phyloP scores from a whole-genome alignment of 345 rosid species.

The Nasturtium officinale region DNA sequence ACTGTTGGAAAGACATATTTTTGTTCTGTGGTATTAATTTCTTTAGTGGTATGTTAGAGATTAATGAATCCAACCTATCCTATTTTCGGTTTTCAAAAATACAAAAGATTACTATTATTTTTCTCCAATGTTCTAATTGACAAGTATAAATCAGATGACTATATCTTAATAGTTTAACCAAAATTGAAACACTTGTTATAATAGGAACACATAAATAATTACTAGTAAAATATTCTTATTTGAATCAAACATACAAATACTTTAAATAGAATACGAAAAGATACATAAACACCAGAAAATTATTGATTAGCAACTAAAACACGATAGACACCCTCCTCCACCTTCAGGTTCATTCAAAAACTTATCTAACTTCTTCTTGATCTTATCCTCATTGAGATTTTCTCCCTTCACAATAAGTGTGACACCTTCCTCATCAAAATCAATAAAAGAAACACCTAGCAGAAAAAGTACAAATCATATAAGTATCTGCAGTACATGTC shows the following conservation, averaged over 20 bases:
- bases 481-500: not conserved
- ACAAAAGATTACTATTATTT: too few species aligned
- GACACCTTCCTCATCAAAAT: not conserved
- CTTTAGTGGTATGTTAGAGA: too few species aligned
- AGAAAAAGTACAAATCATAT: not conserved
- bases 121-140: too few species aligned
- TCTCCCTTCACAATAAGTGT: conserved; percentile 16
- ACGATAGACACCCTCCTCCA: conserved; percentile 3
- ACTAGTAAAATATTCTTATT: too few species aligned
- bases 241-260: not conserved
- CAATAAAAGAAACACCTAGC: not conserved
- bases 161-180: too few species aligned
- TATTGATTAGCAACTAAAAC: not conserved
- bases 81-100: too few species aligned
- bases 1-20: too few species aligned
- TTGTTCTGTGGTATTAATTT: too few species aligned
- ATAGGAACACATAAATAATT: not conserved
- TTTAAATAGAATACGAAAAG: not conserved
- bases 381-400: not conserved
- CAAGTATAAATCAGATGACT: too few species aligned
- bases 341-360: not conserved
- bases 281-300: not conserved
- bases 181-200: too few species aligned
- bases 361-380: not conserved
- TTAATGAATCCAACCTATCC: too few species aligned